Evolutionary conservation across 805 yeast genomes (phyloP), one percentile per base, ranked within the genome.

Genomic region (Peterozyma xylosa): DNA sequence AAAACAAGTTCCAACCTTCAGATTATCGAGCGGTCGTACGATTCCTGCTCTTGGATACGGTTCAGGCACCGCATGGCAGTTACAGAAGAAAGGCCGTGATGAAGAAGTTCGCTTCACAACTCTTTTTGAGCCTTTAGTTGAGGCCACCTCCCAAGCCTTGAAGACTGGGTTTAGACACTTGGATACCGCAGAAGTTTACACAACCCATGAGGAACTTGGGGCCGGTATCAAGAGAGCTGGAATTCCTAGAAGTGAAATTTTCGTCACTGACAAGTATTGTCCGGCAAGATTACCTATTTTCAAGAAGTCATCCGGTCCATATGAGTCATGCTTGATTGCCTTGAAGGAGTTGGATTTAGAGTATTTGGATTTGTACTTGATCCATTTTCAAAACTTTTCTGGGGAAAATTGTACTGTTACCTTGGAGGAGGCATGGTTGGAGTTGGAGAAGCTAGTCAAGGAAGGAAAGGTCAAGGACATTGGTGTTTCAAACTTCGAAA

Each of bases 101-200:
- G 41, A 37, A 33, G 48, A 48, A 11, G 36, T 39, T 29, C 13
- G 38, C 14, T 49, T 45, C 27, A 55, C 50, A 27, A 44, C 56
- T 9, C 38, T 55, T 4, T 62, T 59, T 41, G 66, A 70, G 27
- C 67, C 60, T 7, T 61, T 80, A 35, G 76, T 73, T 5, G 66
- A 70, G 5, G 69, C 76, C 16, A 49, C 80, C 29, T 47, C 57
- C 5, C 55, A 58, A 29, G 80, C 87, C 2, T 54, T 82, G 17
- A 60, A 70, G 2, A 56, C 58, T 13, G 83, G 84, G 0, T 77
- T 73, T 58, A 68, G 61, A 38, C 87, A 80, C 56, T 59, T 82
- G 38, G 89, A 82, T 54, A 77, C 83, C 7, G 88, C 88, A 1
- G 86, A 82, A 50, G 63, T 69, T n/a, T 82, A 82, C 58, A 69